phyloP scores from a whole-genome alignment of 208 protist genomes.

The Crithidia bombi region DNA sequence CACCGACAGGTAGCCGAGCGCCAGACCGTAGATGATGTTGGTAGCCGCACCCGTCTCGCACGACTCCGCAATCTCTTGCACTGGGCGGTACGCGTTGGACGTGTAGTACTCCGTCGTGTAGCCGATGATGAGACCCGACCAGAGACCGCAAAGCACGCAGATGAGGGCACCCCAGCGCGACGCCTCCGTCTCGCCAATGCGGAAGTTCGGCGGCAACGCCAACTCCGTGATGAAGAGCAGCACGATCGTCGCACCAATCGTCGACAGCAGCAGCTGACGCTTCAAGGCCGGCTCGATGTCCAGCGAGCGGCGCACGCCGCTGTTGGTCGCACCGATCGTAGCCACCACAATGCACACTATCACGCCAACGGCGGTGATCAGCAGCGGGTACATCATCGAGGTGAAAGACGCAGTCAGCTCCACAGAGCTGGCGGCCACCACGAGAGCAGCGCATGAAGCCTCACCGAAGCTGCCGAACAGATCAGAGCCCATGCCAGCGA shows the following conservation, averaged over 20 bases:
- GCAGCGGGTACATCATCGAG: constrained; percentile 90
- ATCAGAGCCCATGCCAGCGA: constrained; percentile 95
- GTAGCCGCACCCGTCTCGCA: constrained; percentile 90
- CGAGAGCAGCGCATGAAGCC: constrained; percentile 93
- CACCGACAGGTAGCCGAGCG: constrained; percentile 94
- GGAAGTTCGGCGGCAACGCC: constrained; percentile 66
- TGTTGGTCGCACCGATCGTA: constrained; percentile 59
- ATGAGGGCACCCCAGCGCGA: constrained; percentile 68
- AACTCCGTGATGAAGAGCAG: constrained; percentile 65
- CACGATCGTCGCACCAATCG: constrained; percentile 65
- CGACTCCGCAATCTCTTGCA: constrained; percentile 80
- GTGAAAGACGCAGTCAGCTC: constrained; percentile 72
- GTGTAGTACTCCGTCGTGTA: constrained; percentile 95
- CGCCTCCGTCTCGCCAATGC: constrained; percentile 35
- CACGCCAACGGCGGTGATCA: constrained; percentile 84
- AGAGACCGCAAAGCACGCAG: constrained; percentile 84
- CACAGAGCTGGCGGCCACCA: constrained; percentile 69
- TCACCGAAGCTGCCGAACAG: constrained; percentile 96
- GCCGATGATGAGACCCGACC: constrained; percentile 88
- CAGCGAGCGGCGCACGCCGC: constrained; percentile 48
- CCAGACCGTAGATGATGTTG: constrained; percentile 94
- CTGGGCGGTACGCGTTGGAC: constrained; percentile 84
- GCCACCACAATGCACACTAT: constrained; percentile 80
- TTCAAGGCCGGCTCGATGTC: constrained; percentile 86
- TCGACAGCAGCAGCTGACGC: constrained; percentile 81